phyloP scores from a whole-genome alignment of 805 yeast genomes.

The Candida pini region DNA sequence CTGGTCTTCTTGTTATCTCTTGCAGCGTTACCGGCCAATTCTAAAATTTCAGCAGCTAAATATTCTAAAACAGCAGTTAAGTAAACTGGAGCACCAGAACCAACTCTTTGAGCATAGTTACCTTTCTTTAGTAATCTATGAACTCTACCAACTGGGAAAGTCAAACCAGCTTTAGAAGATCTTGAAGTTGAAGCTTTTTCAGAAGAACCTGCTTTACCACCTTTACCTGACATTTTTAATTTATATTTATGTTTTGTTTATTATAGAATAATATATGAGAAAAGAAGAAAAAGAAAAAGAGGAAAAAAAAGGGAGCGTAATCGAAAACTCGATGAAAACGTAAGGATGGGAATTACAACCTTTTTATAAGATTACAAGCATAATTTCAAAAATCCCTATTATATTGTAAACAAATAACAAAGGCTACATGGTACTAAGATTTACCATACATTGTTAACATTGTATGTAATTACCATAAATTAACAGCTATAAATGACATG shows the following conservation, averaged over 20 bases:
- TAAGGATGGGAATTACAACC: too few species aligned
- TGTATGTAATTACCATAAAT: too few species aligned
- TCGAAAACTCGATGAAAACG: too few species aligned
- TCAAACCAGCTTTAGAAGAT: slow-evolving; percentile 97
- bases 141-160: slow-evolving; percentile 99
- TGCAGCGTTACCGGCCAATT: slow-evolving; percentile 98
- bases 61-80: slow-evolving; percentile 95
- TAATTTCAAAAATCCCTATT: too few species aligned
- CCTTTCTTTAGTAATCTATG: slow-evolving; percentile 96
- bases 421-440: too few species aligned
- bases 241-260: slow-evolving; percentile 2
- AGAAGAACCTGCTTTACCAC: slow-evolving; percentile 91
- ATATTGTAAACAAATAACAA: too few species aligned
- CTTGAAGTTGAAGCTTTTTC: slow-evolving; percentile 96
- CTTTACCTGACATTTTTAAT: slow-evolving; percentile 55
- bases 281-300: neutral
- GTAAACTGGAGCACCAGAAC: slow-evolving; percentile 99
- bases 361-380: too few species aligned
- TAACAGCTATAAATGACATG: too few species aligned
- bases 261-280: neutral
- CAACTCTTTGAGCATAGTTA: slow-evolving; percentile 96
- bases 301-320: neutral
- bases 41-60: slow-evolving; percentile 95
- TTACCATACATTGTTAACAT: too few species aligned
- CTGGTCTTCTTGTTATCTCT: slow-evolving; percentile 98